Evolutionary conservation across 768 basidiomycete species (phyloP).

Genomic region (Leccinellum luteum): DNA sequence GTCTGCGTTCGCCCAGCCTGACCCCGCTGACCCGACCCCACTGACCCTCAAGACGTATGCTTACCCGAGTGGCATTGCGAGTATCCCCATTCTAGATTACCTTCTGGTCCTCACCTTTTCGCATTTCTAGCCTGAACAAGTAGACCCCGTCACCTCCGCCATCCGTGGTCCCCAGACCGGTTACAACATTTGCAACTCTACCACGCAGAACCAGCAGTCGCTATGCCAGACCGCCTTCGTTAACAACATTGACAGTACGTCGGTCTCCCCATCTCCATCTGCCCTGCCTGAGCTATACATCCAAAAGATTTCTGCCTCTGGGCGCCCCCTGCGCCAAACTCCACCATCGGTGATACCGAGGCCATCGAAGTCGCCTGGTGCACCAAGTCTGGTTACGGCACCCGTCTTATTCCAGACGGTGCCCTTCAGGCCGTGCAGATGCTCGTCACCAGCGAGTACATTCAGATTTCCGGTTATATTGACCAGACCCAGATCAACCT

Average conservation of each 20-base stretch:
- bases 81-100: slow-evolving; percentile 6
- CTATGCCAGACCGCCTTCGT: slow-evolving; percentile 67
- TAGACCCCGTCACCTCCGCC: slow-evolving; percentile 37
- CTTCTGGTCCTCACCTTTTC: background rate
- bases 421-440: slow-evolving; percentile 65
- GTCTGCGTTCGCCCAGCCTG: slow-evolving; percentile 28
- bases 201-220: slow-evolving; percentile 59
- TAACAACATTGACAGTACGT: slow-evolving; percentile 48
- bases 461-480: slow-evolving; percentile 61
- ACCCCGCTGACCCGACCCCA: slow-evolving; percentile 46
- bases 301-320: slow-evolving; percentile 67
- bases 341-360: slow-evolving; percentile 64
- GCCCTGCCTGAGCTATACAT: slow-evolving; percentile 25
- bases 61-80: slow-evolving; percentile 43
- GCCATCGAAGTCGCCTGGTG: slow-evolving; percentile 73
- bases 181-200: slow-evolving; percentile 68
- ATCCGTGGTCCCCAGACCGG: slow-evolving; percentile 60
- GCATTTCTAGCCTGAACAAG: slow-evolving; percentile 48
- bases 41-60: slow-evolving; percentile 44
- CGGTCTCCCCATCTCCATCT: background rate
- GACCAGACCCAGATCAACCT: slow-evolving; percentile 62
- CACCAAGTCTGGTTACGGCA: slow-evolving; percentile 59
- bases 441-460: slow-evolving; percentile 54
- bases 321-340: slow-evolving; percentile 49
- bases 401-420: slow-evolving; percentile 66